phyloP scores from a whole-genome alignment of 495 filamentous ascomycete genomes.

The Wilcoxina mikolae region DNA sequence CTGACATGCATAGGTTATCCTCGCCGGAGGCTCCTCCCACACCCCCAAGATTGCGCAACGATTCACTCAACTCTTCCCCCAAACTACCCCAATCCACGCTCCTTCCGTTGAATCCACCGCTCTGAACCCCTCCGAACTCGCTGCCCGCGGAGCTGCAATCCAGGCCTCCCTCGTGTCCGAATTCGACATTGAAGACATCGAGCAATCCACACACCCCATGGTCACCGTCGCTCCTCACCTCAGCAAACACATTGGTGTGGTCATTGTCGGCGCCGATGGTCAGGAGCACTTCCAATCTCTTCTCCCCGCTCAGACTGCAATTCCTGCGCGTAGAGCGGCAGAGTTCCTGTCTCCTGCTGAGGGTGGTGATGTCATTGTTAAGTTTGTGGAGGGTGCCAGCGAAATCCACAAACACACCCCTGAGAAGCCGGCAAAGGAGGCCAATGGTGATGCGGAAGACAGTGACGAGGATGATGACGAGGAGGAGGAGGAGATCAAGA shows the following conservation, averaged over 20 bases:
- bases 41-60: slow-evolving; percentile 79
- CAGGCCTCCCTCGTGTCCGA: slow-evolving; percentile 86
- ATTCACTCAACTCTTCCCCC: slow-evolving; percentile 62
- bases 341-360: slow-evolving; percentile 56
- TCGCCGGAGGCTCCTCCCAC: slow-evolving; percentile 83
- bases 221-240: slow-evolving; percentile 89
- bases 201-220: slow-evolving; percentile 86
- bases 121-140: slow-evolving; percentile 84
- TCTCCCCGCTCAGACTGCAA: slow-evolving; percentile 69
- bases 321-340: slow-evolving; percentile 70
- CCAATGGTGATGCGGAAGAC: slow-evolving; percentile 40
- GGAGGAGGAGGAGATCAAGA: slow-evolving; percentile 69
- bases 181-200: slow-evolving; percentile 84
- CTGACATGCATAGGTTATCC: slow-evolving; percentile 47
- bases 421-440: slow-evolving; percentile 50
- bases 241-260: slow-evolving; percentile 71
- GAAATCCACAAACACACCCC: slow-evolving; percentile 84
- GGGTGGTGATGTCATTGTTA: slow-evolving; percentile 74
- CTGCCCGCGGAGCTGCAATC: slow-evolving; percentile 80
- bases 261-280: slow-evolving; percentile 49
- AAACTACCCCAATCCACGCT: slow-evolving; percentile 61
- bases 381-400: slow-evolving; percentile 67
- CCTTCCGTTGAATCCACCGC: slow-evolving; percentile 61
- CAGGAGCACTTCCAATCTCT: slow-evolving; percentile 60
- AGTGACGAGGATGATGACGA: slow-evolving; percentile 53